A percentile compares a stretch with the other conserved stretches of the same genome.
Evolutionary conservation across 2,329 filamentous ascomycete species (phyloP).

Genomic region (Alternaria arbusti): DNA sequence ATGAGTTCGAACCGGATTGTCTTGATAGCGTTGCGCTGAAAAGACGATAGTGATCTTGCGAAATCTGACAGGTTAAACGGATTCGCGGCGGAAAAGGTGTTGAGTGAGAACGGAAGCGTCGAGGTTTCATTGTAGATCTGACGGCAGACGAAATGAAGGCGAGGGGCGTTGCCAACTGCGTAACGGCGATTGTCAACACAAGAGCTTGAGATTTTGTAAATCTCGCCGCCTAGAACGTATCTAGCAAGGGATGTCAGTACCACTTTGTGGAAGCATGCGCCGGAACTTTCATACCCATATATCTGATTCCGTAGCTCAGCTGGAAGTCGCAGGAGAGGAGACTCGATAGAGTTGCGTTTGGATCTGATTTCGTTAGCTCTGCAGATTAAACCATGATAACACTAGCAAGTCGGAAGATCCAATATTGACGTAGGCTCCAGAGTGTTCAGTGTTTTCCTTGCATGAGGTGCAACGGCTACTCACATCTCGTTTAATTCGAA

Average conservation of each 20-base stretch:
- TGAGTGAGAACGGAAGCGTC: background rate
- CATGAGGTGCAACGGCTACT: background rate
- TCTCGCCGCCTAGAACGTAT: background rate
- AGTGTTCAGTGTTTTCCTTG: background rate
- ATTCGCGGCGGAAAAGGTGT: rapidly evolving
- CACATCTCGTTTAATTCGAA: background rate
- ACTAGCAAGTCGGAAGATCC: background rate
- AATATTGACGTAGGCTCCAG: background rate
- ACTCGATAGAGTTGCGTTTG: background rate
- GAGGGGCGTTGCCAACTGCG: background rate
- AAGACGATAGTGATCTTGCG: background rate
- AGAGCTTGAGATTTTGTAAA: background rate
- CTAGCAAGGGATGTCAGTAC: background rate
- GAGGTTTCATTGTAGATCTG: background rate
- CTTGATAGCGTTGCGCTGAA: background rate
- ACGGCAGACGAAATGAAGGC: background rate
- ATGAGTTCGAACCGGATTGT: background rate
- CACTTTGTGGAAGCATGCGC: background rate
- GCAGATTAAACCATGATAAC: rapidly evolving
- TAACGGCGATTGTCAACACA: background rate
- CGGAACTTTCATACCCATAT: background rate
- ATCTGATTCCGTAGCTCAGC: background rate
- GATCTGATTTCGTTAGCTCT: background rate
- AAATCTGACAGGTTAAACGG: background rate
- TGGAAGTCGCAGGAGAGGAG: background rate